A percentile compares a stretch with the other conserved stretches of the same genome.
Evolutionary conservation across 306 rosid genomes (phyloP).

Genomic region (Quercus cerris): DNA sequence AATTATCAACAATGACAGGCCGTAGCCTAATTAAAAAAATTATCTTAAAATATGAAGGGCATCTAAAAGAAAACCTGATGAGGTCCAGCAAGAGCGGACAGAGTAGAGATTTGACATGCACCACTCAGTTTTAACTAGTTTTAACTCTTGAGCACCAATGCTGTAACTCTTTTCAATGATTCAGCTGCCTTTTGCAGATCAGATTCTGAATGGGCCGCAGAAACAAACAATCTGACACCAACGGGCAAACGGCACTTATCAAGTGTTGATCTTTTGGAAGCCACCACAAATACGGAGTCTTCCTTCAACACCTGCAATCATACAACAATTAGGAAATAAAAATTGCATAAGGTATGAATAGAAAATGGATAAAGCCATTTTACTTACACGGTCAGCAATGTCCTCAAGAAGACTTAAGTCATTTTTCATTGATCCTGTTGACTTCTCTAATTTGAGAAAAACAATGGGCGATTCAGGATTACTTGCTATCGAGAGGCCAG

Average conservation of each 20-base stretch:
- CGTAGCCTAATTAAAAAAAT: slow-evolving; percentile 10
- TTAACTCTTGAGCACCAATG: slow-evolving; percentile 49
- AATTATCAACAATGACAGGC: slow-evolving; percentile 7
- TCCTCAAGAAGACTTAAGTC: slow-evolving; percentile 69
- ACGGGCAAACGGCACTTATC: slow-evolving; percentile 77
- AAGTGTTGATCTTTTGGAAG: slow-evolving; percentile 73
- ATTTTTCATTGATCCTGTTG: slow-evolving; percentile 59
- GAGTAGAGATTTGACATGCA: background rate
- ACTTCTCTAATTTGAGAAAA: slow-evolving; percentile 66
- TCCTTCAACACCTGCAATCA: slow-evolving; percentile 66
- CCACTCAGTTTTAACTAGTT: slow-evolving; percentile 34
- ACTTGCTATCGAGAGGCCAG: slow-evolving; percentile 64
- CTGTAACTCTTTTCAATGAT: slow-evolving; percentile 68
- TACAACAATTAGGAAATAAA: slow-evolving; percentile 15
- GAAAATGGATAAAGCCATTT: background rate
- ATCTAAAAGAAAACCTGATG: background rate
- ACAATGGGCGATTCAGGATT: slow-evolving; percentile 86
- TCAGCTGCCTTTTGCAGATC: slow-evolving; percentile 74
- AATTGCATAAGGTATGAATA: slow-evolving; percentile 9
- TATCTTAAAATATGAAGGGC: slow-evolving; percentile 7
- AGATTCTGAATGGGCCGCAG: slow-evolving; percentile 77
- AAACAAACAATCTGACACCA: slow-evolving; percentile 79
- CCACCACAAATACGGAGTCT: slow-evolving; percentile 61
- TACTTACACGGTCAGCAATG: slow-evolving; percentile 67
- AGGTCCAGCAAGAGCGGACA: background rate